Percentiles rank a stretch among this genome's conserved stretches.
Conservation (phyloP, 108 stramenopile species). For the Pseudonitzschia delicatissima region DNA sequence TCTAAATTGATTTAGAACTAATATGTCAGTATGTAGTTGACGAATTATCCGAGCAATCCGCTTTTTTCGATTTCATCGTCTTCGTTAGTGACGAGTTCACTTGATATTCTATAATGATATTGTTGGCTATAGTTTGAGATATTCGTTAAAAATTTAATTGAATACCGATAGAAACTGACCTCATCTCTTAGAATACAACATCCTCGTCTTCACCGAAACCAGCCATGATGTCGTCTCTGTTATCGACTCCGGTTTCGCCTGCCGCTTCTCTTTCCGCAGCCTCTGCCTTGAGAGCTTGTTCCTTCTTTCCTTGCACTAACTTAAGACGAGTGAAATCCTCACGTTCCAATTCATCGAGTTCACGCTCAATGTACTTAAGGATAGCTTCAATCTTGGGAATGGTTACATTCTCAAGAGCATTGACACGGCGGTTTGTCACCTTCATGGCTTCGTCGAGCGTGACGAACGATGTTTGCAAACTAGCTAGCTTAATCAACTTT, state of each 20-base stretch:
- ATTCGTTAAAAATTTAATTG: too few species aligned
- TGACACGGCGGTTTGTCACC: constrained; percentile 97
- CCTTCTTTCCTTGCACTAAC: constrained; percentile 90
- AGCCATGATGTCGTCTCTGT: constrained; percentile 76
- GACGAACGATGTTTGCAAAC: constrained; percentile 96
- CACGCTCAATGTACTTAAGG: constrained; percentile 92
- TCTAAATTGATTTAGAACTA: too few species aligned
- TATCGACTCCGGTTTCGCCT: constrained; percentile 33
- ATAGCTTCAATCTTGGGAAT: constrained; percentile 93
- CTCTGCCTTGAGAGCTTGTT: constrained; percentile 36
- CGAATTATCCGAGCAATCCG: too few species aligned
- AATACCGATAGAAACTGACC: too few species aligned
- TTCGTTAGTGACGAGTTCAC: too few species aligned
- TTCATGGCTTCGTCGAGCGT: constrained; percentile 98
- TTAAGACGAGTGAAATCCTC: constrained; percentile 99
- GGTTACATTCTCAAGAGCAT: constrained; percentile 98
- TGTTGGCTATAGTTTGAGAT: too few species aligned
- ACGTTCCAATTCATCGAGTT: constrained; percentile 98
- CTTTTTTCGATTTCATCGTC: too few species aligned
- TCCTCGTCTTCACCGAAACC: constrained; percentile 74
- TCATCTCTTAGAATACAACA: constrained; percentile 89
- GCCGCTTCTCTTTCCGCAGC: constrained; percentile 20
- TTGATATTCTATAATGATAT: too few species aligned
- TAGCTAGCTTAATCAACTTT: constrained; percentile 92
- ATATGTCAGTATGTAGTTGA: too few species aligned